These are phyloP conservation scores for Trichoderma guizhouense DNA, from an alignment of 2,329 filamentous ascomycete species.

Conservation along the genomic window DNA sequence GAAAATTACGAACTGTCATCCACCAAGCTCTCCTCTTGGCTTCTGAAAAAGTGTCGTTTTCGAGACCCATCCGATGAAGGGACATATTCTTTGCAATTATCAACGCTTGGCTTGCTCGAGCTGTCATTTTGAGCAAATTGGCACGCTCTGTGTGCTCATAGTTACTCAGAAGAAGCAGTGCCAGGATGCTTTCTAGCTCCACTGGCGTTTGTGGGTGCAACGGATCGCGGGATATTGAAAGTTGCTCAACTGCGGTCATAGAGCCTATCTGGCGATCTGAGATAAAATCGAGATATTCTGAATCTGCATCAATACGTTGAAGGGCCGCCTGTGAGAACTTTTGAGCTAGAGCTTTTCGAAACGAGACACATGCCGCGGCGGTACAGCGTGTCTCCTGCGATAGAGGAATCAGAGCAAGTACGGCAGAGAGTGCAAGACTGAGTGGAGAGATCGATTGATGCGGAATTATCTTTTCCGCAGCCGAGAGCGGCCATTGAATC, in stretches of 20 bases:
- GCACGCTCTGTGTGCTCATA: background rate
- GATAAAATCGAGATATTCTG: background rate
- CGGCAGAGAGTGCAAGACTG: background rate
- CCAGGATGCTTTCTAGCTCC: background rate
- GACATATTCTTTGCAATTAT: background rate
- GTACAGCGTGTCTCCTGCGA: background rate
- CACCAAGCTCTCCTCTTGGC: background rate
- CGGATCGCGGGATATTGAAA: background rate
- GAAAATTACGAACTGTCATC: background rate
- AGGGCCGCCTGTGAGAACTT: background rate
- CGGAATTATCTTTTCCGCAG: background rate
- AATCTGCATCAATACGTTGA: background rate
- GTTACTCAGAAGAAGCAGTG: background rate
- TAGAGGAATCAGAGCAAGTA: background rate
- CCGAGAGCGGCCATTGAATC: background rate
- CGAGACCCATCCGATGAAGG: background rate
- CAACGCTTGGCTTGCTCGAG: background rate
- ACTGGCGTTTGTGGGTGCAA: background rate
- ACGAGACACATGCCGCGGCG: background rate
- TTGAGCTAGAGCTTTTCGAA: background rate
- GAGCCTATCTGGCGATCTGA: background rate
- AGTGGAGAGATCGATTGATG: background rate
- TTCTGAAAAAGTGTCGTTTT: background rate
- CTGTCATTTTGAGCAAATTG: background rate
- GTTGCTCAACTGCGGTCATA: background rate